Base-by-base conservation (phyloP, 495 filamentous ascomycete genomes). In the Mytilinidion resinicola region DNA sequence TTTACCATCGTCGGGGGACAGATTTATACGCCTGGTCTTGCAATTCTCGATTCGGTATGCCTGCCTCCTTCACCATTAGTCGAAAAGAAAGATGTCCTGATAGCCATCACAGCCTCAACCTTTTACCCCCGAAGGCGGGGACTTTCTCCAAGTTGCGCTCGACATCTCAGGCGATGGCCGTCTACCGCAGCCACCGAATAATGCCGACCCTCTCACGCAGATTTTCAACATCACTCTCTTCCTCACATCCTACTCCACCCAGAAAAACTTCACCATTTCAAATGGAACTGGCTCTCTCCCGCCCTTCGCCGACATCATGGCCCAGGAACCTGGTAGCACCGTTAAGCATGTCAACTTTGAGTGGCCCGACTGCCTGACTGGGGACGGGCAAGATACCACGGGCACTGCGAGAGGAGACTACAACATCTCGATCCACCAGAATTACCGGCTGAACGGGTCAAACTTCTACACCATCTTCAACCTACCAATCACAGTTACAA, bases 311-410 rank as follows among this genome's bases (percentile, higher is more conserved):
- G 76, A 83, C 30, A 80, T 86, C 48, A 79, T 87, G 72, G 64
- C 70, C 47, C 77, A 81, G 42, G 84, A 86, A 62, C 73, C 78
- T 1, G 78, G 79, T 9, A 83, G 81, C 57, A 86, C 84, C 0
- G 85, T 87, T 30, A 86, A 86, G 67, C 83, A 87, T 66, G 80
- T 86, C 42, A 83, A 82, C 62, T 87, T 83, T 82, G 67, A 73
- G 9, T 87, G 83, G 83, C 83, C 85, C 1, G 77, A 77, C 48
- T 87, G 84, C 64, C 71, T 88, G 1, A 79, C 82, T 15, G 83
- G 84, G 9, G 72, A 82, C 51, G 82, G 82, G 6, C 62, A 59
- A 35, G 63, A 63, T 25, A 53, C 61, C 33, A 55, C 44, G 38
- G 49, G 48, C 6, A 72, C 66, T 10, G 71, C 67, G 1, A 66